Evolutionary conservation across 2,329 filamentous ascomycete species (phyloP).

Genomic region (Zopfia rhizophila): DNA sequence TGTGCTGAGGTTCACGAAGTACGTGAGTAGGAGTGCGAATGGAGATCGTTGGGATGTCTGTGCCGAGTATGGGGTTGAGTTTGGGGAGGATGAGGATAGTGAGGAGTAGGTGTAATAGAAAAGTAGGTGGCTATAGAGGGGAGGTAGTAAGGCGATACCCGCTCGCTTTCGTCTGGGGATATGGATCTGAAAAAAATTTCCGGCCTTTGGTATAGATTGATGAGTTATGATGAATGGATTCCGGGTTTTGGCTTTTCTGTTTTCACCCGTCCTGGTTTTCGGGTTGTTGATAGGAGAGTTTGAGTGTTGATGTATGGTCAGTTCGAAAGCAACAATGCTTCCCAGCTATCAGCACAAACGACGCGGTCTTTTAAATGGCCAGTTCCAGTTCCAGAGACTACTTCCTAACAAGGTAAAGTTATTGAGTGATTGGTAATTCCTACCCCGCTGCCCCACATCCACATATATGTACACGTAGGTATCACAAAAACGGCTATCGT

Average conservation of each 20-base stretch:
- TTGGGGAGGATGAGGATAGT: slow-evolving; percentile 60
- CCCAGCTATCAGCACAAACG: too few species aligned
- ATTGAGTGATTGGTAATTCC: too few species aligned
- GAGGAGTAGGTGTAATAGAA: slow-evolving; percentile 39
- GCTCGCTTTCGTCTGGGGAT: neutral
- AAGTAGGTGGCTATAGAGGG: neutral
- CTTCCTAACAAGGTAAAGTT: too few species aligned
- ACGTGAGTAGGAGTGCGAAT: slow-evolving; percentile 82
- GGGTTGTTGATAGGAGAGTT: too few species aligned
- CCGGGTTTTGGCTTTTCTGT: too few species aligned
- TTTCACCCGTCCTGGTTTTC: too few species aligned
- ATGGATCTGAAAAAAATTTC: neutral
- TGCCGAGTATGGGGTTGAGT: slow-evolving; percentile 78
- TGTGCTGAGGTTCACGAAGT: slow-evolving; percentile 94
- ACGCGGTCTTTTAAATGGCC: too few species aligned
- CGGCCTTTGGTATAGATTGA: slow-evolving; percentile 9
- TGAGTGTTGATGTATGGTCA: too few species aligned
- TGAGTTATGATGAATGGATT: slow-evolving; percentile 11
- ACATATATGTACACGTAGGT: slow-evolving; percentile 7
- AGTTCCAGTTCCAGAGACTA: neutral
- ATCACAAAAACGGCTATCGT: too few species aligned
- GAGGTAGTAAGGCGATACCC: neutral
- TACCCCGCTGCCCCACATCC: slow-evolving; percentile 9
- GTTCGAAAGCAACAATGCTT: too few species aligned
- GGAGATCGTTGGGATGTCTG: slow-evolving; percentile 95